Base-by-base conservation (phyloP, 139 green algal genomes). In the Raphidocelis subcapitata region DNA sequence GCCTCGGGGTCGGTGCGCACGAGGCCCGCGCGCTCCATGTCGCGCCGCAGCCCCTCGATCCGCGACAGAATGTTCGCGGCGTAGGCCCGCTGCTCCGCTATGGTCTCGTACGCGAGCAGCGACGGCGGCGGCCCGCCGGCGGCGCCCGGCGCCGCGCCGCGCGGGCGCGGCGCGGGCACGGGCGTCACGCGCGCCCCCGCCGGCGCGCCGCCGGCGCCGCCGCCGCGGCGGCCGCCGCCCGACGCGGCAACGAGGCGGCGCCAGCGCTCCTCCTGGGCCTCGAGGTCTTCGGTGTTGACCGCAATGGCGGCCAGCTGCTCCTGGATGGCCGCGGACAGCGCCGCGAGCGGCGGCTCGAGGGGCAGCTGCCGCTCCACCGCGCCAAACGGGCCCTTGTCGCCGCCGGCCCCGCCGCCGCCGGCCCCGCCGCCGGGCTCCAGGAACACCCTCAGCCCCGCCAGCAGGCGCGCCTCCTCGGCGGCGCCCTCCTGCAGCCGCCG, bases 61-160 rank as follows among this genome's bases (percentile, higher is more conserved):
- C 62, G 62, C 21, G 33, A 37, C 3, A 47, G 31, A 4, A 77
- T 47, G 51, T 77, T 77, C 8, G 24, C 21, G 8, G 62, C 71
- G n/a, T 61, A 65, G 47, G 59, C 71, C 33, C 67, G 71, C 62
- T 77, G 71, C 23, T 47, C 71, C 14, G 23, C 23, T 15, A 77
- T 26, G 33, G 65, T 49, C 46, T 71, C 46, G 62, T 77, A 77
- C 49, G 71, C n/a, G 61, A 77, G 62, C 49, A 72, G 61, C 28
- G 56, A 33, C 56, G 56, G 1, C 32, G 56, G 28, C 56, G 28
- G 28, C 31, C 66, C 20, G 66, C 1, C 16, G 41, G 41, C 2
- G 36, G 36, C 29, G 10, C 51, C 1, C 44, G 55, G 15, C 67
- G 24, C 31, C 36, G 37, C 63, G n/a, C n/a, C 5, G 41, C 63